A percentile compares a stretch with the other conserved stretches of the same genome.
phyloP scores from a whole-genome alignment of 1,284 basidiomycete genomes.

The Pulveroboletus sp. region DNA sequence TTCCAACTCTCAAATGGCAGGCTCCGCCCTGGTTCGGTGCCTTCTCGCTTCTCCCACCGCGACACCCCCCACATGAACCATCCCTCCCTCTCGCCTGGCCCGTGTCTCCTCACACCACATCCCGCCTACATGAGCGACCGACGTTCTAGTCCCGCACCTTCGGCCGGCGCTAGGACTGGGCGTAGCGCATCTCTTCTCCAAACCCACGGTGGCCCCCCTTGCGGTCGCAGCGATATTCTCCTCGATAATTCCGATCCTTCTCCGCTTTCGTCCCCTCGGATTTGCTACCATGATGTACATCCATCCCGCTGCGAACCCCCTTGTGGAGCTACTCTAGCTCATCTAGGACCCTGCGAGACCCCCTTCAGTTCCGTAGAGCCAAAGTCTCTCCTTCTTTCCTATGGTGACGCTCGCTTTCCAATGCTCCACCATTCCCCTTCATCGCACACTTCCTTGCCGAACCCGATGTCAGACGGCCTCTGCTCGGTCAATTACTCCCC shows the following conservation, averaged over 20 bases:
- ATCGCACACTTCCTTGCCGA: neutral
- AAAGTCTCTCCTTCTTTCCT: conserved; percentile 33
- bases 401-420: conserved; percentile 1
- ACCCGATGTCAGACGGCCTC: conserved; percentile 14
- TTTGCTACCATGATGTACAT: neutral
- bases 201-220: neutral
- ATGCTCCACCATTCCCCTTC: conserved; percentile 7
- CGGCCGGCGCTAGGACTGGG: neutral
- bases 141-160: neutral
- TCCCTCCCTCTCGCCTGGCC: neutral
- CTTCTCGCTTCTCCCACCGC: neutral
- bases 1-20: conserved; percentile 28
- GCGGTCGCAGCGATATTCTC: neutral
- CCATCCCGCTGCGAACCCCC: too few relatives aligned
- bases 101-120: neutral
- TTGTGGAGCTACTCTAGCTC: neutral
- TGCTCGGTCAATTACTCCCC: conserved; percentile 49
- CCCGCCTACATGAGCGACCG: conserved; percentile 2
- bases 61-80: conserved; percentile 1
- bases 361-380: neutral
- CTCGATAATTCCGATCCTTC: neutral
- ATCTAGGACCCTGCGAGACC: neutral
- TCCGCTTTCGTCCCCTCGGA: neutral
- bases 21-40: neutral
- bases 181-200: neutral